Conservation (phyloP, 306 rosid genomes). For the Castanea sativa region DNA sequence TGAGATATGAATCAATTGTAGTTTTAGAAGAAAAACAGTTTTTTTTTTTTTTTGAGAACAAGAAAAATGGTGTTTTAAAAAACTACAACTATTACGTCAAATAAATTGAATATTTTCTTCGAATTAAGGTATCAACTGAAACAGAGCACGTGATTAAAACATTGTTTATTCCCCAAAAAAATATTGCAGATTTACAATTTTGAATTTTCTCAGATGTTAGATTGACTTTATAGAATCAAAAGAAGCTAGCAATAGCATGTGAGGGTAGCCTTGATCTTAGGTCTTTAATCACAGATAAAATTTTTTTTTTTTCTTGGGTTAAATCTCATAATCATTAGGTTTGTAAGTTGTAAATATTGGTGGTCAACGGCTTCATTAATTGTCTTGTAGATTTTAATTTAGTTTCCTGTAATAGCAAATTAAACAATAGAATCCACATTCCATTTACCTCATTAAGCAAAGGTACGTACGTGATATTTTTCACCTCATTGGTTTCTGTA, state of each 20-base stretch:
- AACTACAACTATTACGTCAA: too few relatives aligned
- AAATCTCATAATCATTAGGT: slow-evolving; percentile 21
- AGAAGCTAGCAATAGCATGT: slow-evolving; percentile 46
- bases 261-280: slow-evolving; percentile 42
- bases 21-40: too few relatives aligned
- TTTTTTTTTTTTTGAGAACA: too few relatives aligned
- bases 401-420: neutral
- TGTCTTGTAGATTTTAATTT: neutral
- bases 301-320: neutral
- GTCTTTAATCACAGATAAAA: neutral
- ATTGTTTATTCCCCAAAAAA: slow-evolving; percentile 17
- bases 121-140: slow-evolving; percentile 15
- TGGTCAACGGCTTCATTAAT: slow-evolving; percentile 38
- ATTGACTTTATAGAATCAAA: neutral
- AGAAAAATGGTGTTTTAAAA: too few relatives aligned
- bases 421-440: neutral
- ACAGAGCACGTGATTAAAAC: slow-evolving; percentile 42
- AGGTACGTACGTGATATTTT: too few relatives aligned
- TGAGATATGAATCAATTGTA: too few relatives aligned
- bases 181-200: neutral
- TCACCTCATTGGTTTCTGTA: too few relatives aligned
- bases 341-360: slow-evolving; percentile 11
- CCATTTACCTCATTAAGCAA: slow-evolving; percentile 19
- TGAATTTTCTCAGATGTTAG: slow-evolving; percentile 5
- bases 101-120: neutral